Base-by-base conservation (phyloP, 306 rosid genomes). In the Prunus fruticosa region DNA sequence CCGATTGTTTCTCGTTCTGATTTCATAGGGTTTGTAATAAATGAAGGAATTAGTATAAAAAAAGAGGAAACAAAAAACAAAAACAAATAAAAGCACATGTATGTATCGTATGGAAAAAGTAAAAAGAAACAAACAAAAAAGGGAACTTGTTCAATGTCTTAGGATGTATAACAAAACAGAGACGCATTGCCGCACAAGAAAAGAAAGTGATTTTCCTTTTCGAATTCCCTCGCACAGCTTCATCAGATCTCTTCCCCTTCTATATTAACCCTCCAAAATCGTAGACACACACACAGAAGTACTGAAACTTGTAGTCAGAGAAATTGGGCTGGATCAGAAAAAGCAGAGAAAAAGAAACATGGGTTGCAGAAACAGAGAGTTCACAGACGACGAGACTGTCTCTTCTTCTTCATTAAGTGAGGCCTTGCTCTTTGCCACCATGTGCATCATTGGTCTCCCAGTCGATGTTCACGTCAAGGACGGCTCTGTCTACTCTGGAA, bases 401-500 rank as follows among this genome's bases (percentile, higher is more conserved):
- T 66, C 69, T 76, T 58, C 84, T 32, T 64, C 82, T 67, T 67
- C 92, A 22, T 57, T 84, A n/a, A 82, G 87, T 64, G 91, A 91
- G 6, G 86, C 89, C 50, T 81, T 93, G 81, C 89, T 93, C 27
- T 80, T 87, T 20, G 84, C 93, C 49, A 93, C 98, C 72, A 68
- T 93, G 86, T 87, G 85, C 85, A 83, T 93, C 82, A 77, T 94
- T 81, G 98, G 97, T 41, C 85, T 83, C 66, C 91, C 90, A 0
- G 98, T 91, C 22, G 93, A 93, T 60, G 97, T 90, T 57, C 96
- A 88, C 27, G 83, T 90, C 51, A 90, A 74, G 72, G 94, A 93
- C 81, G 97, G 97, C 62, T 93, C 98, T 56, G 86, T 93, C 2
- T 89, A 83, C 82, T 90, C 98, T 80, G 98, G 97, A 81, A 88